Evolutionary conservation across 495 filamentous ascomycete species (phyloP).

Genomic region (Letharia columbiana): DNA sequence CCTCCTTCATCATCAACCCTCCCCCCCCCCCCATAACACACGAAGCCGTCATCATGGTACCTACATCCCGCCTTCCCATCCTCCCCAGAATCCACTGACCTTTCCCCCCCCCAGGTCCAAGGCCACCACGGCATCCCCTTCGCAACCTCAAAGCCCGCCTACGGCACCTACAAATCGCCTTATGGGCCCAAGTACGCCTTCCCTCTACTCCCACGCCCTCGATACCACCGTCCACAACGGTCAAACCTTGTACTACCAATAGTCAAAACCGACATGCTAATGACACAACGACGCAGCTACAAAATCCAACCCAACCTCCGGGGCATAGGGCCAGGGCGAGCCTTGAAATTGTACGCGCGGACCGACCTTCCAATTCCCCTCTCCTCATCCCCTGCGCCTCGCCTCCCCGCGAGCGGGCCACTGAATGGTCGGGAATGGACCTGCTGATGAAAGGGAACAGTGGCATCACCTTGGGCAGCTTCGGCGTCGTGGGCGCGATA

Average conservation of each 20-base stretch:
- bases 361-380: constrained; percentile 10
- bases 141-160: constrained; percentile 25
- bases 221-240: not conserved
- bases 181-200: constrained; percentile 36
- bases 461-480: constrained; percentile 44
- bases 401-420: not conserved
- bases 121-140: constrained; percentile 27
- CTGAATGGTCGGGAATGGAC: too few species aligned
- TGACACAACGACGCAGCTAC: constrained; percentile 38
- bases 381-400: not conserved
- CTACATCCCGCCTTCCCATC: too few species aligned
- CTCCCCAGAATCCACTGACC: not conserved
- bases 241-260: too few species aligned
- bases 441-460: constrained; percentile 30
- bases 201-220: not conserved
- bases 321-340: constrained; percentile 41
- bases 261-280: constrained; percentile 7
- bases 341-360: constrained; percentile 41
- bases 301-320: constrained; percentile 39
- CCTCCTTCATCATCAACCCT: not conserved
- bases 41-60: not conserved
- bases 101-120: constrained; percentile 10
- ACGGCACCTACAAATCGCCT: constrained; percentile 36
- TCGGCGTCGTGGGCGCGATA: constrained; percentile 53
- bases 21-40: not conserved